Evolutionary conservation across 192 early-diverging fungal species (phyloP), one percentile per base, ranked within the genome.

Genomic region (Gonapodya prolifera): DNA sequence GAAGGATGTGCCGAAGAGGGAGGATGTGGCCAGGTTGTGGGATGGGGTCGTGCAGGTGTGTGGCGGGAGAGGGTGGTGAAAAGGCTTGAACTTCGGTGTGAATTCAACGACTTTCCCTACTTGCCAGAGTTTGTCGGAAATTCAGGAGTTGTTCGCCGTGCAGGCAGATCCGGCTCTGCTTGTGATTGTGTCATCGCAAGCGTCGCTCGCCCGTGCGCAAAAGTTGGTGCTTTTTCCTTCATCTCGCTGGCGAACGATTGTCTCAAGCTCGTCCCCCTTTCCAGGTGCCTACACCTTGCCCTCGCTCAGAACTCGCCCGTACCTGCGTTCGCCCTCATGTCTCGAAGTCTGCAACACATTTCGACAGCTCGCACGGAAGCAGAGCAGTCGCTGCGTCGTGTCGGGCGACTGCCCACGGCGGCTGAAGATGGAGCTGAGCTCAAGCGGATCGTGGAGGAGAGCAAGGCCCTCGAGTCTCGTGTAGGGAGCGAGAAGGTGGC

Each of bases 21-120:
- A 90, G 75, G 87, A 93, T 23, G 79, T 91, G 17, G 87, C 93
- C 71, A 89, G 88, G 70, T 79, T 90, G 13, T 92, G 87, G 69
- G 90, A 92, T 76, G 83, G 83, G 61, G 83, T 90, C 36, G 77
- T 89, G 16, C 84, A 89, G 86, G 89, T 90, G 83, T 32, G 70
- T 70, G 76, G 0, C 36, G 35, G 18, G 8, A 0, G 13, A 2
- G 1, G 30, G 23, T 17, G 16, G n/a, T 33, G 1, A 34, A 30
- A 0, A 13, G 0, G 69, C 33, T 45, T 17, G 23, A 0, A 13
- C 31, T 1, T 30, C 70, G 33, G 0, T 78, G 69, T 33, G n/a
- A 18, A 18, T 34, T 75, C 2, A 78, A 31, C 75, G 76, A 31
- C 16, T 18, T 78, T 79, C 23, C 45, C 23, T 33, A 77, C 30